A percentile compares a stretch with the other conserved stretches of the same genome.
These are phyloP conservation scores for Citrus maxima DNA, from an alignment of 345 rosid genomes.

Conservation along the genomic window DNA sequence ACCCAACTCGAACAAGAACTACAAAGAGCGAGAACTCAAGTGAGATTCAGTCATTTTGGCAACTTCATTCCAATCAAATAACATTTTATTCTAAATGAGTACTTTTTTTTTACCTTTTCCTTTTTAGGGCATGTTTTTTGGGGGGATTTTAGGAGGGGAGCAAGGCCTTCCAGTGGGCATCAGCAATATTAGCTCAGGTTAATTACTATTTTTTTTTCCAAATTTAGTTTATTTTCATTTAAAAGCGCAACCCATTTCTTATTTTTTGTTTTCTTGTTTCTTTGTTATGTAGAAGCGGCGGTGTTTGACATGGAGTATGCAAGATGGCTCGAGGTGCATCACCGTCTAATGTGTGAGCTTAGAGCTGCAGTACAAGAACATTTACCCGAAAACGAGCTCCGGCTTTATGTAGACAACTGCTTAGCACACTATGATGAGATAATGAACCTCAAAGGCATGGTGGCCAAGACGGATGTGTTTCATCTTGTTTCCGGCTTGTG, in stretches of 20 bases:
- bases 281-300: constrained; percentile 52
- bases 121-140: constrained; percentile 67
- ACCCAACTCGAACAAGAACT: constrained; percentile 93
- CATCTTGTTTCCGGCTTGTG: constrained; percentile 92
- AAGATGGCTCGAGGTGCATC: constrained; percentile 92
- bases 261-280: neutral
- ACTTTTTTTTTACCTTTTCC: neutral
- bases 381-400: constrained; percentile 78
- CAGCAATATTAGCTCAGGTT: constrained; percentile 62
- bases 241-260: neutral
- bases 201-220: neutral
- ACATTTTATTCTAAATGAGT: neutral
- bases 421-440: constrained; percentile 79
- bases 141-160: constrained; percentile 64
- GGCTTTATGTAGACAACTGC: constrained; percentile 74
- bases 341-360: constrained; percentile 73
- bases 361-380: constrained; percentile 91
- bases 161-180: constrained; percentile 66
- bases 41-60: constrained; percentile 21
- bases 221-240: neutral
- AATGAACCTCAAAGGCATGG: constrained; percentile 71
- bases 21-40: constrained; percentile 87
- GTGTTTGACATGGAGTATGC: constrained; percentile 84
- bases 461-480: constrained; percentile 83
- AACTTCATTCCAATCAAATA: neutral